phyloP scores from a whole-genome alignment of 371 early-diverging fungal genomes.

The Apophysomyces variabilis region DNA sequence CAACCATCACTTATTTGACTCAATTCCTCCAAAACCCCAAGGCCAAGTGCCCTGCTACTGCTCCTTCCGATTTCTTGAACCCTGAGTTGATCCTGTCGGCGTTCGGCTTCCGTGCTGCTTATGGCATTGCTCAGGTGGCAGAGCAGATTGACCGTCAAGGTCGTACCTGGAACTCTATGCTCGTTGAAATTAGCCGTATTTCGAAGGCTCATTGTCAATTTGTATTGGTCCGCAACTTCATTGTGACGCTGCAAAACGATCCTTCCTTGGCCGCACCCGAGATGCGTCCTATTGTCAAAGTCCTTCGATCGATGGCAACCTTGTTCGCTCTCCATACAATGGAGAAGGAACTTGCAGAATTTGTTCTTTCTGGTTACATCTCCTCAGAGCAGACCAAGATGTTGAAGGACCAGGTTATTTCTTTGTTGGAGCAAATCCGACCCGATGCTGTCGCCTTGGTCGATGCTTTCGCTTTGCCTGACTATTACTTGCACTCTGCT shows the following conservation, averaged over 20 bases:
- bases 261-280: conserved; percentile 28
- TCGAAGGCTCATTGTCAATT: conserved; percentile 73
- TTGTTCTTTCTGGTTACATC: conserved; percentile 58
- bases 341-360: conserved; percentile 68
- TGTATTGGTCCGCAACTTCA: conserved; percentile 62
- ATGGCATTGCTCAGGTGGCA: conserved; percentile 56
- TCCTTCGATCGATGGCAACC: conserved; percentile 50
- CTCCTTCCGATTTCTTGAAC: conserved; percentile 58
- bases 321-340: conserved; percentile 70
- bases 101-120: conserved; percentile 72
- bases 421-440: conserved; percentile 61
- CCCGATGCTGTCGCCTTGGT: conserved; percentile 76
- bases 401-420: conserved; percentile 54
- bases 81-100: conserved; percentile 65
- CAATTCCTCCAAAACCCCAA: conserved; percentile 54
- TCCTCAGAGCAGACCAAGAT: conserved; percentile 55
- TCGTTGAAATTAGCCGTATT: conserved; percentile 65
- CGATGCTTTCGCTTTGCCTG: conserved; percentile 80
- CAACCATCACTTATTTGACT: conserved; percentile 57
- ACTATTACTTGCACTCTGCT: conserved; percentile 77
- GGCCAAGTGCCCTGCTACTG: conserved; percentile 55
- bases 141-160: conserved; percentile 58
- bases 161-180: conserved; percentile 69
- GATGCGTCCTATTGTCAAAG: conserved; percentile 44
- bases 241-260: conserved; percentile 50